A percentile compares a stretch with the other conserved stretches of the same genome.
Evolutionary conservation across 352 stramenopile genomes (phyloP).

Genomic region (Phytopythium chamaehyphon): DNA sequence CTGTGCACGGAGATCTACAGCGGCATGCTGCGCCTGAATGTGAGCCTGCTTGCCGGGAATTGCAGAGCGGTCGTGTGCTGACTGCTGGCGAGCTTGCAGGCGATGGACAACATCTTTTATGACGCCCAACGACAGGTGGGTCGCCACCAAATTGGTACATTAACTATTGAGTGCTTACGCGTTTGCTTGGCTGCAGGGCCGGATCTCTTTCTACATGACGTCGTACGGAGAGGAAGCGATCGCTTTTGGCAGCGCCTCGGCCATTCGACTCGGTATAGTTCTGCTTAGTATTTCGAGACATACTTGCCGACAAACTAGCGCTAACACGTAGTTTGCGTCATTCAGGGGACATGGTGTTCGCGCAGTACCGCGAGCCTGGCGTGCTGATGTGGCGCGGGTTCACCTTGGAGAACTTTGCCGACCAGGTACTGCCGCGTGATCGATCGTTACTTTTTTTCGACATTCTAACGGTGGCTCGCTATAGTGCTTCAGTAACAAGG

Average conservation of each 20-base stretch:
- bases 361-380: constrained; percentile 97
- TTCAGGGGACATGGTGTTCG: constrained; percentile 92
- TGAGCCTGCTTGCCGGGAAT: constrained; percentile 10
- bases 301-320: too few relatives aligned
- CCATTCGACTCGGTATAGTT: constrained; percentile 54
- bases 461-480: neutral
- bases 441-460: neutral
- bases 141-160: neutral
- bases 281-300: too few relatives aligned
- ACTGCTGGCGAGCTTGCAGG: constrained; percentile 30
- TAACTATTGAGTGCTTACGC: too few relatives aligned
- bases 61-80: neutral
- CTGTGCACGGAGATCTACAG: constrained; percentile 85
- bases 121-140: constrained; percentile 92
- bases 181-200: constrained; percentile 37
- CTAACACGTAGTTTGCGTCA: neutral
- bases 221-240: constrained; percentile 94
- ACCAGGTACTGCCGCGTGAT: constrained; percentile 62
- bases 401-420: constrained; percentile 95
- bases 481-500: constrained; percentile 94
- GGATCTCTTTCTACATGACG: constrained; percentile 98
- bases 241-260: constrained; percentile 93
- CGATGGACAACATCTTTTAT: constrained; percentile 98
- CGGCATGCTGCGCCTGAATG: constrained; percentile 80
- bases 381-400: constrained; percentile 99